Evolutionary conservation across 257 asterid species (phyloP).

Genomic region (Solanum bukasovii): DNA sequence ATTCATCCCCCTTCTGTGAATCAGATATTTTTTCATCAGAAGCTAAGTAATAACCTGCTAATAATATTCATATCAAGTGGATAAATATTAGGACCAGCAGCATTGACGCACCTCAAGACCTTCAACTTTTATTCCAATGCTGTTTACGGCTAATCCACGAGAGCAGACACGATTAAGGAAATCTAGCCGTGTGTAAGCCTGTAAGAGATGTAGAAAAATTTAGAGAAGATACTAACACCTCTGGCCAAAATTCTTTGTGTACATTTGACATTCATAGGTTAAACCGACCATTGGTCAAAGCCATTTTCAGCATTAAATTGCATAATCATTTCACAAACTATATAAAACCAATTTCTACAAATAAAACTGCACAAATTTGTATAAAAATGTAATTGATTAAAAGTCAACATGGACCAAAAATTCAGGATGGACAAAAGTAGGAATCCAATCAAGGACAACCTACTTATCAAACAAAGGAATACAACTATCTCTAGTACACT

Average conservation of each 20-base stretch:
- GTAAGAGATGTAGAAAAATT: neutral
- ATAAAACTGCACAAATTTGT: neutral
- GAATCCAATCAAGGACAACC: neutral
- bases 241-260: neutral
- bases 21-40: neutral
- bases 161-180: neutral
- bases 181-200: neutral
- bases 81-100: neutral
- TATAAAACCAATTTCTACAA: neutral
- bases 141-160: neutral
- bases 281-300: neutral
- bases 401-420: neutral
- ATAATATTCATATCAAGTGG: neutral
- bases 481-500: too few relatives aligned
- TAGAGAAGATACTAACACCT: neutral
- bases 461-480: neutral
- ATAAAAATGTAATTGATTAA: neutral
- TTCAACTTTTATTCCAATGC: neutral
- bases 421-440: neutral
- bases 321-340: neutral
- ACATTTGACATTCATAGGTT: neutral
- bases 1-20: neutral
- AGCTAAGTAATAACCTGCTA: neutral
- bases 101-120: neutral
- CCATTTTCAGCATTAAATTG: neutral